Conservation (phyloP, 192 early-diverging fungal genomes). For the Coemansia aciculifera region DNA sequence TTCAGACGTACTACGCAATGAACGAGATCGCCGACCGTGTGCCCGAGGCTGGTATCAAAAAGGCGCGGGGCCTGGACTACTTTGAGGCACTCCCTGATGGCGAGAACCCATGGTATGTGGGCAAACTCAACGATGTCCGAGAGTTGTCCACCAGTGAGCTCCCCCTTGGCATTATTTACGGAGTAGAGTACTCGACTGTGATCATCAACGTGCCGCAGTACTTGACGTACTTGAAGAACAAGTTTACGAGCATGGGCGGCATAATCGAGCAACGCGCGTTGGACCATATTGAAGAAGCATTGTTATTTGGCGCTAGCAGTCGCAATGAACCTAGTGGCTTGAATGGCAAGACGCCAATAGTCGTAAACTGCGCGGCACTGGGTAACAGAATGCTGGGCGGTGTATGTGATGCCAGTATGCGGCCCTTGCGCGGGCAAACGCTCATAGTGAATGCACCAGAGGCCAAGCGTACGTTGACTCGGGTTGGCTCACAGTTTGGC, state of each 20-base stretch:
- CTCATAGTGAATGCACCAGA: slow-evolving; percentile 73
- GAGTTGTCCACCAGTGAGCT: slow-evolving; percentile 17
- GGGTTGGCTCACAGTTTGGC: slow-evolving; percentile 30
- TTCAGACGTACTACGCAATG: slow-evolving; percentile 26
- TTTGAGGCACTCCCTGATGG: slow-evolving; percentile 16
- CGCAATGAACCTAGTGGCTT: not conserved
- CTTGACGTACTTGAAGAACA: slow-evolving; percentile 24
- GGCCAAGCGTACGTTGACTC: slow-evolving; percentile 63
- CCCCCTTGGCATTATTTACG: slow-evolving; percentile 17
- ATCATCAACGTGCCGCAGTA: slow-evolving; percentile 45
- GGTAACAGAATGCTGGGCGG: slow-evolving; percentile 68
- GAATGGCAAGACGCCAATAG: slow-evolving; percentile 21
- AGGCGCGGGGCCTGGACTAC: slow-evolving; percentile 15
- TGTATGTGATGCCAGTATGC: slow-evolving; percentile 70
- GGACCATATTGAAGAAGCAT: slow-evolving; percentile 22
- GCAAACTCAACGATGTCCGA: slow-evolving; percentile 4
- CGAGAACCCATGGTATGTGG: slow-evolving; percentile 13
- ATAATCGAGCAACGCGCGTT: slow-evolving; percentile 8
- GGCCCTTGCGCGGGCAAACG: slow-evolving; percentile 80
- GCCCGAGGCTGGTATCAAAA: slow-evolving; percentile 27
- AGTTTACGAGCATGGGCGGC: slow-evolving; percentile 22
- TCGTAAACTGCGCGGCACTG: slow-evolving; percentile 82
- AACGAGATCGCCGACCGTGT: slow-evolving; percentile 15
- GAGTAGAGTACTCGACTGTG: slow-evolving; percentile 35
- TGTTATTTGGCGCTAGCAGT: not conserved